These are phyloP conservation scores for Anthracocystis walkeri DNA, from an alignment of 1,284 basidiomycete species.

Conservation along the genomic window DNA sequence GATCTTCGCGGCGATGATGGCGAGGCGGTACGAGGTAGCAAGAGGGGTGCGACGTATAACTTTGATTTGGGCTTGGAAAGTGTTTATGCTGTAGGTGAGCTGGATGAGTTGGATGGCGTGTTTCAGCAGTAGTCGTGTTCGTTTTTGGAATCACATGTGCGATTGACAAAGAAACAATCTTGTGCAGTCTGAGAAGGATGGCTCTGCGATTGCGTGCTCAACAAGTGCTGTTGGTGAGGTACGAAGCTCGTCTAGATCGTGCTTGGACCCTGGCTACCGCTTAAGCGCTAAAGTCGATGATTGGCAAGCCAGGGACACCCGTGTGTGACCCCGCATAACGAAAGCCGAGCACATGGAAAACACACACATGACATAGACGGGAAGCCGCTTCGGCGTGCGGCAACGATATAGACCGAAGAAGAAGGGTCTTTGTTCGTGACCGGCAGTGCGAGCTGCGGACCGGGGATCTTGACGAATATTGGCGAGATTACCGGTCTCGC, in stretches of 20 bases:
- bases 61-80: slow-evolving; percentile 71
- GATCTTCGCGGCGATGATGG: slow-evolving; percentile 12
- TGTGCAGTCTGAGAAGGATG: neutral
- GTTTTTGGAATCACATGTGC: neutral
- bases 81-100: slow-evolving; percentile 61
- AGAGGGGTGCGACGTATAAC: slow-evolving; percentile 62
- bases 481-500: slow-evolving; percentile 30
- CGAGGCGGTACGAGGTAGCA: slow-evolving; percentile 45
- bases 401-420: slow-evolving; percentile 10
- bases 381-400: slow-evolving; percentile 7
- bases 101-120: slow-evolving; percentile 53
- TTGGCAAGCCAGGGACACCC: neutral
- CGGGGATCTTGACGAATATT: slow-evolving; percentile 25
- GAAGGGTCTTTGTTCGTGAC: neutral
- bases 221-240: neutral
- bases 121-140: slow-evolving; percentile 33
- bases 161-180: neutral
- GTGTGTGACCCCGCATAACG: neutral
- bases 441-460: slow-evolving; percentile 11
- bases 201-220: neutral
- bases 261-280: neutral
- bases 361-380: neutral
- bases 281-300: neutral
- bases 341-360: no score
- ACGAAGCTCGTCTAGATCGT: neutral